phyloP scores from a whole-genome alignment of 164 flowering plant species.

The Stephania yunnanensis region DNA sequence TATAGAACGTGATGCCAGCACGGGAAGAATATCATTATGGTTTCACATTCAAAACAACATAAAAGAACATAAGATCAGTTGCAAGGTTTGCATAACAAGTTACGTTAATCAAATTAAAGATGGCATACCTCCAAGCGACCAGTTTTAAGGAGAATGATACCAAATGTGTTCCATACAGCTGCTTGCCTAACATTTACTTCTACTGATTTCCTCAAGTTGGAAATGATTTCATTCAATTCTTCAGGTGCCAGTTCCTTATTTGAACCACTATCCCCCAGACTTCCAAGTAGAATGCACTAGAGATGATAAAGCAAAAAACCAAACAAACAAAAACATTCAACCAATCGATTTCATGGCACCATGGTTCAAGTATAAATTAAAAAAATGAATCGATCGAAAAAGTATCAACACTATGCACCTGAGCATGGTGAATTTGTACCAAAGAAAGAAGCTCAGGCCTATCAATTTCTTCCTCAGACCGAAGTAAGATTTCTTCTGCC shows the following conservation, averaged over 20 bases:
- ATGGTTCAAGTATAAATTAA: slow-evolving; percentile 1
- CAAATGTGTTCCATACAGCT: slow-evolving; percentile 82
- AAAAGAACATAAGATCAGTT: not conserved
- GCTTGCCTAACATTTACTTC: slow-evolving; percentile 72
- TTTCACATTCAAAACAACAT: not conserved
- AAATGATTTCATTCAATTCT: slow-evolving; percentile 67
- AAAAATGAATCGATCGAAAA: not conserved
- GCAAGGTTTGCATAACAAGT: not conserved
- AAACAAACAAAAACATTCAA: slow-evolving; percentile 7
- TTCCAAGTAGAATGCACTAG: slow-evolving; percentile 77
- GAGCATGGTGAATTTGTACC: slow-evolving; percentile 92
- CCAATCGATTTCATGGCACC: slow-evolving; percentile 4
- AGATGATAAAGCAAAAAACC: slow-evolving; percentile 17
- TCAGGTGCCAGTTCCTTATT: slow-evolving; percentile 67
- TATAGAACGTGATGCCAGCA: slow-evolving; percentile 11
- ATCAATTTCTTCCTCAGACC: slow-evolving; percentile 65
- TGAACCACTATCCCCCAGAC: slow-evolving; percentile 41
- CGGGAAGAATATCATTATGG: not conserved
- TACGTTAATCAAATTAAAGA: not conserved
- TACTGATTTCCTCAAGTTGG: slow-evolving; percentile 66
- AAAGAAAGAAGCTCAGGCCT: slow-evolving; percentile 80
- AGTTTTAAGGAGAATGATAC: slow-evolving; percentile 70
- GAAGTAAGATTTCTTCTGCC: slow-evolving; percentile 72
- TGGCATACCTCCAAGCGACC: slow-evolving; percentile 68
- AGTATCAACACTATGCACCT: slow-evolving; percentile 37